A percentile compares a stretch with the other conserved stretches of the same genome.
Conservation (phyloP, 192 early-diverging fungal species). For the Piromyces finnis region DNA sequence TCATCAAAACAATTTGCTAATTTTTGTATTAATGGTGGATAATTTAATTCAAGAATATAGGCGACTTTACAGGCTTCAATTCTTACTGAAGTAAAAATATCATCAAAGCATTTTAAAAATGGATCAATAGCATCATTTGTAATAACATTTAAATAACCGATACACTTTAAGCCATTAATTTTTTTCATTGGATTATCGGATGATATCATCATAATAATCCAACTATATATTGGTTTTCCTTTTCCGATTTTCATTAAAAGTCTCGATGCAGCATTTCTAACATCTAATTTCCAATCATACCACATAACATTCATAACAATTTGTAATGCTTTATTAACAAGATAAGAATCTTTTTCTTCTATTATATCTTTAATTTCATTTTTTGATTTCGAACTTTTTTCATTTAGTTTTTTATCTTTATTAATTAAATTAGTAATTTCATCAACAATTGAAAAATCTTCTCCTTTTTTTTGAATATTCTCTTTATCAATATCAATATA, state of each 20-base stretch:
- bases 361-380: background rate
- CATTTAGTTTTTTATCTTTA: background rate
- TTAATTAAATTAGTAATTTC: background rate
- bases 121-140: background rate
- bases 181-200: background rate
- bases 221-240: background rate
- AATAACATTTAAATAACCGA: background rate
- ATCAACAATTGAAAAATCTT: background rate
- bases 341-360: background rate
- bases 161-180: background rate
- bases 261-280: background rate
- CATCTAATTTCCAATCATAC: background rate
- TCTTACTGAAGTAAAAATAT: background rate
- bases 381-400: background rate
- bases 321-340: background rate
- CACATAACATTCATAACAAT: background rate
- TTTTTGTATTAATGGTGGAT: background rate
- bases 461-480: background rate
- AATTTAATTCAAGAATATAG: background rate
- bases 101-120: background rate
- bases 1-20: background rate
- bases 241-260: background rate
- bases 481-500: background rate
- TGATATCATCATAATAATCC: background rate
- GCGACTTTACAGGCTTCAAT: background rate